Conservation (phyloP, 257 asterid genomes). For the Capsicum chinense region DNA sequence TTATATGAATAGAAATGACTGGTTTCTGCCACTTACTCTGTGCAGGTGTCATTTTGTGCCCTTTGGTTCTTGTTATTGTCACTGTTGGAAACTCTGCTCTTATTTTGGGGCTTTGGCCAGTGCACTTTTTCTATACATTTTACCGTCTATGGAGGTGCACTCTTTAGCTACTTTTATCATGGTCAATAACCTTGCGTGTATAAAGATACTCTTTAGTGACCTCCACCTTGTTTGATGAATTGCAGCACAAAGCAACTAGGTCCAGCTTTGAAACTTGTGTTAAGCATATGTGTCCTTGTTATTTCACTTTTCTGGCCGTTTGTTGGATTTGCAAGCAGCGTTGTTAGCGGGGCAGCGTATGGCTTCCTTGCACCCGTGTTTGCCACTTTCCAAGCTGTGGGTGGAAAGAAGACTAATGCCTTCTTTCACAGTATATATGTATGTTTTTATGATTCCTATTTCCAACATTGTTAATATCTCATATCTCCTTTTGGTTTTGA, state of each 20-base stretch:
- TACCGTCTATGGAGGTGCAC: slow-evolving; percentile 75
- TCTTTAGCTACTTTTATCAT: slow-evolving; percentile 21
- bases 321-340: slow-evolving; percentile 54
- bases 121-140: slow-evolving; percentile 71
- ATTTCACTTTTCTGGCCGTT: slow-evolving; percentile 64
- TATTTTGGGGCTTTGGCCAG: slow-evolving; percentile 77
- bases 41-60: slow-evolving; percentile 78
- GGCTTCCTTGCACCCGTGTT: slow-evolving; percentile 82
- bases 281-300: slow-evolving; percentile 51
- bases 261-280: slow-evolving; percentile 66
- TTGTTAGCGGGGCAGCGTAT: slow-evolving; percentile 76
- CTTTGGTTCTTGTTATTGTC: slow-evolving; percentile 62
- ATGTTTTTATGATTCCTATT: slow-evolving; percentile 36
- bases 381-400: slow-evolving; percentile 85
- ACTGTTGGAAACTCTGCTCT: slow-evolving; percentile 62
- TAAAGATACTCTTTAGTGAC: slow-evolving; percentile 25
- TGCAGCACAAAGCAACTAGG: slow-evolving; percentile 83
- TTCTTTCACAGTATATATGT: slow-evolving; percentile 77
- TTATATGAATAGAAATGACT: neutral
- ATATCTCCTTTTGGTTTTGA: slow-evolving; percentile 24
- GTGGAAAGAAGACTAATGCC: slow-evolving; percentile 65
- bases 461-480: neutral
- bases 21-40: slow-evolving; percentile 23
- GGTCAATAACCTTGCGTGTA: neutral
- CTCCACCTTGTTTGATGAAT: slow-evolving; percentile 20